These are phyloP conservation scores for Colletotrichum siamense DNA, from an alignment of 2,329 filamentous ascomycete species.

Conservation along the genomic window DNA sequence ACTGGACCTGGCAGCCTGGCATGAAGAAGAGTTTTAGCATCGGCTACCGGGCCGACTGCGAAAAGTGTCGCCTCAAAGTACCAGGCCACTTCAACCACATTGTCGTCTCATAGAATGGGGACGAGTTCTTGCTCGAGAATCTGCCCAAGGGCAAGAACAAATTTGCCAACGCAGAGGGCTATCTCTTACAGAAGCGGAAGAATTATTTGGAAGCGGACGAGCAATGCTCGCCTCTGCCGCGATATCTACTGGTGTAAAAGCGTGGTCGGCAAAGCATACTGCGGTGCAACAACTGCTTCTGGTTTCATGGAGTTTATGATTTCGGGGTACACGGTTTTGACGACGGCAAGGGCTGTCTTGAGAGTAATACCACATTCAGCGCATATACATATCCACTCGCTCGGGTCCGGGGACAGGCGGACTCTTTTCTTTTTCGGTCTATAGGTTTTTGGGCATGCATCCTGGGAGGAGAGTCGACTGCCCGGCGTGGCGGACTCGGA, in stretches of 20 bases:
- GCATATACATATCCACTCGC: conserved; percentile 10
- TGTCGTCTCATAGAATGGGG: conserved; percentile 61
- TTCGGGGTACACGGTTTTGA: neutral
- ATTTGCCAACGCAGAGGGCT: neutral
- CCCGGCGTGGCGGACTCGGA: conserved; percentile 4
- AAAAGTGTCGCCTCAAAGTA: conserved; percentile 76
- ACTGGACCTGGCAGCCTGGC: conserved; percentile 65
- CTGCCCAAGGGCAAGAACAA: neutral
- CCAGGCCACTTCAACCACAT: conserved; percentile 85
- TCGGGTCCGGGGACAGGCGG: neutral
- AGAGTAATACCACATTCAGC: conserved; percentile 16
- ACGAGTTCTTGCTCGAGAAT: neutral
- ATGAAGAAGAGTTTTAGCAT: conserved; percentile 78
- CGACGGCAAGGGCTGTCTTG: neutral
- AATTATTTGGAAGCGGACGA: neutral
- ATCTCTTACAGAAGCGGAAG: neutral
- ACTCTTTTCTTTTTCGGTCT: neutral
- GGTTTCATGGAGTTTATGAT: neutral
- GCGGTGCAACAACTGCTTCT: neutral
- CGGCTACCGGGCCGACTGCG: conserved; percentile 79
- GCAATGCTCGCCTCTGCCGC: neutral
- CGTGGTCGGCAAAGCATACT: neutral
- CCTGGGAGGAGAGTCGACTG: neutral
- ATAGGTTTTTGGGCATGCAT: conserved; percentile 9
- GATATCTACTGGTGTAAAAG: neutral